Evolutionary conservation across 768 basidiomycete genomes (phyloP).

Genomic region (Trametes meyenii): DNA sequence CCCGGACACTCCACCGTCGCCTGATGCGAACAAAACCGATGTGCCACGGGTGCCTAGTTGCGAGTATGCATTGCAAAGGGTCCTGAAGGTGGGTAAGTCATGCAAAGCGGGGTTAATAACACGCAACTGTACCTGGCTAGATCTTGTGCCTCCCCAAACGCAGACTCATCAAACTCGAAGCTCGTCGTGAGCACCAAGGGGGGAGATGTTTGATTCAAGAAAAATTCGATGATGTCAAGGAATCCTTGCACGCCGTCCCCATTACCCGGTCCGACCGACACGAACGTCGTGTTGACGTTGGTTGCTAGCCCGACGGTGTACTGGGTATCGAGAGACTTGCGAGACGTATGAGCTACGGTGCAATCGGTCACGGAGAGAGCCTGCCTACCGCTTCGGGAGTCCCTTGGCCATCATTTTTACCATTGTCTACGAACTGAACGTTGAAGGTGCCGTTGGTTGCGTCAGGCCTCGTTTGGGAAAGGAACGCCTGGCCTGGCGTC

Average conservation of each 20-base stretch:
- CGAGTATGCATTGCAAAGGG: constrained; percentile 38
- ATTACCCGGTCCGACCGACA: constrained; percentile 36
- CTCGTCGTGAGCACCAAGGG: constrained; percentile 40
- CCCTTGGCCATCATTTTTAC: constrained; percentile 40
- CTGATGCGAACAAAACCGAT: constrained; percentile 41
- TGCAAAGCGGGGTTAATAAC: background rate
- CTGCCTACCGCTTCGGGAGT: constrained; percentile 30
- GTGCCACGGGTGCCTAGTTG: constrained; percentile 40
- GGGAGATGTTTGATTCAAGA: constrained; percentile 27
- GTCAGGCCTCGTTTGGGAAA: constrained; percentile 29
- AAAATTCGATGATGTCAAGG: constrained; percentile 35
- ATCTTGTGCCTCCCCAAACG: constrained; percentile 23
- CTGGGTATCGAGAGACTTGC: constrained; percentile 40
- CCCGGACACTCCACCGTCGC: constrained; percentile 42
- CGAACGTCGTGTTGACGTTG: constrained; percentile 37
- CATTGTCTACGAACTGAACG: constrained; percentile 33
- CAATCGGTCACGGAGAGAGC: background rate
- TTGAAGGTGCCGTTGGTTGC: constrained; percentile 22
- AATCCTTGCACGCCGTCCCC: constrained; percentile 38
- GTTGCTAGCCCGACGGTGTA: constrained; percentile 40
- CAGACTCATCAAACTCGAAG: constrained; percentile 38
- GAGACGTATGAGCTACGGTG: constrained; percentile 42
- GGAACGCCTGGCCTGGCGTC: constrained; percentile 27
- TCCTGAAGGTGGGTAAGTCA: constrained; percentile 18
- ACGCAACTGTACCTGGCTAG: constrained; percentile 31